Percentiles rank a stretch among this genome's conserved stretches.
Evolutionary conservation across 768 basidiomycete species (phyloP).

Genomic region (Coprinopsis cinerea): DNA sequence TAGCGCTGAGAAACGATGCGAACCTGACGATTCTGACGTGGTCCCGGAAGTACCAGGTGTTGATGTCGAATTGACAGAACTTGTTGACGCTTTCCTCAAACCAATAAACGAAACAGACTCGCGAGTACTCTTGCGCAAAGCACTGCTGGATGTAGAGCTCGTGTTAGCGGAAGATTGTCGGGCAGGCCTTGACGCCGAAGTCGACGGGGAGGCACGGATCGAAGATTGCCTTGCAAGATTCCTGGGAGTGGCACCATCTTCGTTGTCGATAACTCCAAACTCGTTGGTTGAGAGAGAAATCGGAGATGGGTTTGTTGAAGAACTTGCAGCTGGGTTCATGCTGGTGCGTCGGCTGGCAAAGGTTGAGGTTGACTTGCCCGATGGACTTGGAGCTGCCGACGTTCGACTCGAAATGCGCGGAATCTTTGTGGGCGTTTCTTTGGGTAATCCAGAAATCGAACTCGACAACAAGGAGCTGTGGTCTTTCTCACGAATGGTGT

Average conservation of each 20-base stretch:
- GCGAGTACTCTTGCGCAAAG: slow-evolving; percentile 62
- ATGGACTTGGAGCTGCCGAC: slow-evolving; percentile 69
- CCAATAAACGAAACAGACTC: slow-evolving; percentile 77
- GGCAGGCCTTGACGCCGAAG: slow-evolving; percentile 54
- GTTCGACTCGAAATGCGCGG: slow-evolving; percentile 86
- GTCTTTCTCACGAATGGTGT: slow-evolving; percentile 36
- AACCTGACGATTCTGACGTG: slow-evolving; percentile 24
- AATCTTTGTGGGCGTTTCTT: slow-evolving; percentile 91
- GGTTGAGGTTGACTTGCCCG: slow-evolving; percentile 46
- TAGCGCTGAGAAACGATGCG: slow-evolving; percentile 68
- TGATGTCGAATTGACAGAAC: slow-evolving; percentile 67
- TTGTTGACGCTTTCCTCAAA: slow-evolving; percentile 76
- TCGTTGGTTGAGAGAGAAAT: slow-evolving; percentile 54
- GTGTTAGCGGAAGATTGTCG: slow-evolving; percentile 51
- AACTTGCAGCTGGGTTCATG: slow-evolving; percentile 28
- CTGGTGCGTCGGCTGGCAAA: slow-evolving; percentile 62
- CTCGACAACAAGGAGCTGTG: slow-evolving; percentile 50
- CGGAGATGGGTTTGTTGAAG: slow-evolving; percentile 65
- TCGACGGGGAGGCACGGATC: slow-evolving; percentile 59
- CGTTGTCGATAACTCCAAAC: slow-evolving; percentile 74
- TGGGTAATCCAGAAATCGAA: slow-evolving; percentile 45
- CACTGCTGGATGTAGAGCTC: slow-evolving; percentile 37
- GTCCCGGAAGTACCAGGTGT: slow-evolving; percentile 35
- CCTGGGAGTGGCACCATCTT: slow-evolving; percentile 44
- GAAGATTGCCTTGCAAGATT: slow-evolving; percentile 45